Base-by-base conservation (phyloP, 352 stramenopile genomes). In the Phytophthora agathidicida region DNA sequence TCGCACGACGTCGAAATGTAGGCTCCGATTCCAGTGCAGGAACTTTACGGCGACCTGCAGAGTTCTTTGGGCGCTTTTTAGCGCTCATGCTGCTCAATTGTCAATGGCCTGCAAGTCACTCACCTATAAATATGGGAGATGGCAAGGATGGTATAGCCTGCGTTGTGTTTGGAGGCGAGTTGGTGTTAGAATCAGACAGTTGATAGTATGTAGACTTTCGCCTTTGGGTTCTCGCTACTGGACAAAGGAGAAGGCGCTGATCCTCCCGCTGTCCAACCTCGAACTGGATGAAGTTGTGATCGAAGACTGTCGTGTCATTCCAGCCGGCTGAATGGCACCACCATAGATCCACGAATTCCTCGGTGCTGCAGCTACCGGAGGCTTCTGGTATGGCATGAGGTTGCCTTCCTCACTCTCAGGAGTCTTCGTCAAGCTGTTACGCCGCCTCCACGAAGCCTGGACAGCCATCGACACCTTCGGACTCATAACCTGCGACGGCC, bases 381-480 rank as follows among this genome's bases (percentile, higher is more conserved):
- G 32, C 30, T 59, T 68, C 64, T 78, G 64, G 59, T 65, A 79
- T 9, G 66, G 63, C 59, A 83, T 69, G 10, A 71, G 58, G 28
- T 74, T 75, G 16, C 57, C 52, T 1, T 55, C 35, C 6, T 65
- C 36, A 0, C n/a, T n/a, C n/a, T n/a, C n/a, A n/a, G n/a, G n/a
- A n/a, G 19, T 23, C 10, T 66, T 57, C 19, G 73, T 59, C 32
- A 38, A 24, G 41, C 64, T 72, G 19, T 58, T 80, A 33, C 68
- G 73, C 24, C 73, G 69, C 36, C 44, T 64, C 69, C 69, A 82
- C 9, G 73, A 82, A 19, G 75, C 69, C 26, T 72, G 64, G 9
- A 63, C 66, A 9, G 62, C 75, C 24, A 62, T 53, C 2, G 67
- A 73, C 2, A 83, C 71, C 56, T 77, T 83, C 13, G 73, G 73